Evolutionary conservation across 768 basidiomycete genomes (phyloP), one percentile per base, ranked within the genome.

Genomic region (Phlebiopsis flavidoalba): DNA sequence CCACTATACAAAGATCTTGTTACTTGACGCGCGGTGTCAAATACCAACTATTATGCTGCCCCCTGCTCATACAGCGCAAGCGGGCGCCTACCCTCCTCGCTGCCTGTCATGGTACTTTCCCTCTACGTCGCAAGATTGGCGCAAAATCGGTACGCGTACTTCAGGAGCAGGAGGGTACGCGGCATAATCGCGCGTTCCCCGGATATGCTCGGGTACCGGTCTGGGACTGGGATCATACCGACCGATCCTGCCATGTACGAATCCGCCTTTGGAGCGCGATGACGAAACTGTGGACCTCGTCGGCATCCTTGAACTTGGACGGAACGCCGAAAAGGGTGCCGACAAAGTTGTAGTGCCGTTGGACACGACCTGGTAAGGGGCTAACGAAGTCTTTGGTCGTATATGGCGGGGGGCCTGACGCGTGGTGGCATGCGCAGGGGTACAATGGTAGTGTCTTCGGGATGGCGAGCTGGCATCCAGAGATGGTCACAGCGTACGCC

Each of bases 31-130:
- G 75, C 21, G 71, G 71, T 3, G 60, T 77, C 46, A 70, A 60
- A 19, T 78, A 79, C 47, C 68, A 73, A 76, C 55, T 71, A 71
- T 37, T 70, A 69, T n/a, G n/a, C 53, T 65, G n/a, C n/a, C 73
- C 2, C 59, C 61, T 21, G 66, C 71, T 1, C 61, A 63, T n/a
- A 63, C 58, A 2, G 59, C n/a, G 61, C 54, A 74, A n/a, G n/a
- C n/a, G n/a, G n/a, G n/a, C 73, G 49, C 74, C 73, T 1, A 79
- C 77, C 21, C 68, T 82, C 7, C 60, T 81, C n/a, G 8, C 70
- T 81, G n/a, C n/a, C 37, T 60, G 80, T 19, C 79, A 80, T 58
- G 79, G 79, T n/a, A n/a, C 19, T 82, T 79, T 52, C 79, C 78
- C 1, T 74, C 75, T 0, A 74, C 74, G 1, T 73, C 77, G 5